Base-by-base conservation (phyloP, 148 eudicot species). In the Fagopyrum homotropicum region DNA sequence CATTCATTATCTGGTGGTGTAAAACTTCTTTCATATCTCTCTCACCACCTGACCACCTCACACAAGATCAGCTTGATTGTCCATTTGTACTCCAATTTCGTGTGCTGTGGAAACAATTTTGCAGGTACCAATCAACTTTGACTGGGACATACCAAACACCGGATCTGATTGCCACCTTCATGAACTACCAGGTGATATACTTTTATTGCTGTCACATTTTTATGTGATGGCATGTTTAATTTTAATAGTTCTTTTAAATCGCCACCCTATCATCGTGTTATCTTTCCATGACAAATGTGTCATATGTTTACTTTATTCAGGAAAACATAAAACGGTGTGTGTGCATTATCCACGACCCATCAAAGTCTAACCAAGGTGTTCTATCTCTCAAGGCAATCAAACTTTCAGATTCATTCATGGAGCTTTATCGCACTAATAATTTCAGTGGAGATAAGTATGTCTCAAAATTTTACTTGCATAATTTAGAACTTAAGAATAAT, bases 371-470 rank as follows among this genome's bases (percentile, higher is more conserved):
- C 81, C 99, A 90, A 85, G 99, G 99, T 78, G 97, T 89, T 77
- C 80, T 92, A 47, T 97, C 96, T 80, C 47, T 72, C 40, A 72
- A 72, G 55, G 97, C 99, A 0, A 80, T 95, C 81, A 92, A 95
- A 81, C 91, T 95, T 81, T 95, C 97, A 35, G 94, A 95, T 84
- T 92, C 99, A 48, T 95, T 92, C 85, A 95, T 95, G 99, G 97
- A 95, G 52, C 92, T 95, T 57, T 88, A 95, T 55, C 92, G 96
- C 56, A 88, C 12, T 74, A 90, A 95, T 82, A 92, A 83, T 83
- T 85, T 95, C 77, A 92, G 87, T 30, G 99, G 99, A 77, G 99
- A 95, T 81, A 92, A 95, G 97, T 95, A 88, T 79, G 91, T 8
- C 85, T 94, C 76, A 87, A 90, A 80, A 12, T 66, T 43, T 1